Base-by-base conservation (phyloP, 1,284 basidiomycete species). In the Ganoderma sinense region DNA sequence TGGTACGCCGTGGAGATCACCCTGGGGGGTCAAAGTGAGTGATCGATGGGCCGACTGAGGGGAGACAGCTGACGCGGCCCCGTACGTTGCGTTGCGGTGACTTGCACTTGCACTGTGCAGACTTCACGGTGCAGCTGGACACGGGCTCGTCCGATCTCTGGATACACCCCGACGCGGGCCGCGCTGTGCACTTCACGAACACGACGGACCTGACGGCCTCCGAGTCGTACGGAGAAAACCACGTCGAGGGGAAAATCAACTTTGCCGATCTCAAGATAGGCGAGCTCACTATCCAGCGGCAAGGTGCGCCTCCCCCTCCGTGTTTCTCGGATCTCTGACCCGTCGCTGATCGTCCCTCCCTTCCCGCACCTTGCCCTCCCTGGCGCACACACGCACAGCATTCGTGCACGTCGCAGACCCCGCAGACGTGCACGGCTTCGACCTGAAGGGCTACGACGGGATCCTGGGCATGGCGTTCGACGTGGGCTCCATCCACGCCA, bases 231-330 rank as follows among this genome's bases (percentile, higher is more conserved):
- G 78, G 78, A 36, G 71, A 70, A 13, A 79, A 78, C 11, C 23
- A 68, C 4, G 74, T 75, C 2, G 40, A 43, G 8, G 80, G 79
- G 2, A 64, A 67, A 20, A 71, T 80, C 43, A 69, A 65, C 3
- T 78, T 80, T 53, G 78, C 79, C 1, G 70, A 78, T 36, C 67
- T 79, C 58, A 56, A 71, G n/a, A 45, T 80, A 4, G 80, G 80
- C 29, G 73, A 75, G 13, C 77, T 80, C 66, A 63, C 64, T 3
- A 74, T 81, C 26, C 64, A 70, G 1, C 69, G 68, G 11, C 80
- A 81, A 77, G 79, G 80, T 78, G 73, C 13, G 71, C 36, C 7
- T 14, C 31, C 5, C 26, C 18, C n/a, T 11, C 20, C 2, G 10
- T 16, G 11, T 36, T n/a, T 14, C 13, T 20, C 36, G 14, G 36